phyloP scores from a whole-genome alignment of 2,329 filamentous ascomycete species.

The Aspergillus sp. region DNA sequence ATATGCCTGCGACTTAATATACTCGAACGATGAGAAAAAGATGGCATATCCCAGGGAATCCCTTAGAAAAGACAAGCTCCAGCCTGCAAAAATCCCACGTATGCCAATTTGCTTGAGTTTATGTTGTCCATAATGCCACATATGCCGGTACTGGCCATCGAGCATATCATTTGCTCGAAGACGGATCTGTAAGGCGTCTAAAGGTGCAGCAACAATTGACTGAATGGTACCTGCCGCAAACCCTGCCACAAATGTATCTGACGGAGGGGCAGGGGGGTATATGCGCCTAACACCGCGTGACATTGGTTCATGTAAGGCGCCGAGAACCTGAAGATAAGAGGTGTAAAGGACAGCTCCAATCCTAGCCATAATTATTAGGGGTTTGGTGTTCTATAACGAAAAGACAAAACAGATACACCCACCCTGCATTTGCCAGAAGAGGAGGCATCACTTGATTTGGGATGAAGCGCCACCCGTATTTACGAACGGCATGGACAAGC shows the following conservation, averaged over 20 bases:
- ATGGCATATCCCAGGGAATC: slow-evolving; percentile 57
- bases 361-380: slow-evolving; percentile 22
- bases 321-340: slow-evolving; percentile 57
- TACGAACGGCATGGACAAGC: slow-evolving; percentile 55
- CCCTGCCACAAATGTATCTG: slow-evolving; percentile 54
- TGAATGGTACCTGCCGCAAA: slow-evolving; percentile 57
- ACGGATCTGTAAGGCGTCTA: slow-evolving; percentile 60
- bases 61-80: slow-evolving; percentile 54
- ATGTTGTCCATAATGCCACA: slow-evolving; percentile 58
- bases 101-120: slow-evolving; percentile 57
- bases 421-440: slow-evolving; percentile 58
- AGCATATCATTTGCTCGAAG: slow-evolving; percentile 57
- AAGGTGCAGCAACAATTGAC: slow-evolving; percentile 57
- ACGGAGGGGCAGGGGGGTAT: slow-evolving; percentile 54
- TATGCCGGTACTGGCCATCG: slow-evolving; percentile 55
- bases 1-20: slow-evolving; percentile 58
- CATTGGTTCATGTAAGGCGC: slow-evolving; percentile 54
- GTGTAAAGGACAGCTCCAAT: slow-evolving; percentile 61
- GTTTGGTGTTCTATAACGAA: not conserved
- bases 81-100: slow-evolving; percentile 61
- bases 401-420: slow-evolving; percentile 10
- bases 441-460: slow-evolving; percentile 62
- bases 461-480: slow-evolving; percentile 61
- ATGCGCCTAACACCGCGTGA: slow-evolving; percentile 53
- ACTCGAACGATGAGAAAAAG: slow-evolving; percentile 62